Conservation (phyloP, 257 asterid species). For the Fraxinus americana region DNA sequence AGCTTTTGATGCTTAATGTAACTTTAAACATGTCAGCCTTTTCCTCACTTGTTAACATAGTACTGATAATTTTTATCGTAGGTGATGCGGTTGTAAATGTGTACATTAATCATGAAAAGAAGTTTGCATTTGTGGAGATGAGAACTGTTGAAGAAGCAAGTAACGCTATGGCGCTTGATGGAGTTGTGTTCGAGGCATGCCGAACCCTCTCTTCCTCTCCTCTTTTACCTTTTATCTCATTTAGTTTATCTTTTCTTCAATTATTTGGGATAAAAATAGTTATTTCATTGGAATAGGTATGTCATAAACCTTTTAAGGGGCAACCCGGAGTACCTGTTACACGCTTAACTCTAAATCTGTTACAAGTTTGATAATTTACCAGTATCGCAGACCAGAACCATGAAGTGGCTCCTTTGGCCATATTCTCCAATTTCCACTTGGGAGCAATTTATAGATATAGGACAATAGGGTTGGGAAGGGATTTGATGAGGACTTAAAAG, state of each 20-base stretch:
- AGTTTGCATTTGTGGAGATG: constrained; percentile 85
- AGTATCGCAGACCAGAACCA: not conserved
- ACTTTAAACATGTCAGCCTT: constrained; percentile 3
- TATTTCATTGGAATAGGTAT: not conserved
- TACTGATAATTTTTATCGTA: constrained; percentile 25
- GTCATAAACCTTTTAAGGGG: constrained; percentile 13
- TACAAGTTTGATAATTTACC: not conserved
- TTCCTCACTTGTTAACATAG: constrained; percentile 20
- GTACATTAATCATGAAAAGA: constrained; percentile 71
- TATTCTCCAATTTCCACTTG: not conserved
- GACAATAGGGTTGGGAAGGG: not conserved
- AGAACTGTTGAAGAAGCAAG: constrained; percentile 83
- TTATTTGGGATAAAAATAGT: not conserved
- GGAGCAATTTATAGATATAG: not conserved
- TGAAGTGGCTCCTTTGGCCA: not conserved
- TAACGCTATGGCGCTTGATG: constrained; percentile 81
- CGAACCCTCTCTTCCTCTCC: not conserved
- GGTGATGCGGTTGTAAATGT: constrained; percentile 70
- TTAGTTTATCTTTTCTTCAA: not conserved
- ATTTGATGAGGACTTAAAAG: not conserved
- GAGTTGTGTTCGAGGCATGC: constrained; percentile 66
- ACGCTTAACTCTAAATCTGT: not conserved
- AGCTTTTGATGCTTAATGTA: constrained; percentile 21
- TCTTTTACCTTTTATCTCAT: not conserved
- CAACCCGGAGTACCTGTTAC: not conserved